Conservation (phyloP, 2,329 filamentous ascomycete genomes). For the Trichoderma simmonsii region DNA sequence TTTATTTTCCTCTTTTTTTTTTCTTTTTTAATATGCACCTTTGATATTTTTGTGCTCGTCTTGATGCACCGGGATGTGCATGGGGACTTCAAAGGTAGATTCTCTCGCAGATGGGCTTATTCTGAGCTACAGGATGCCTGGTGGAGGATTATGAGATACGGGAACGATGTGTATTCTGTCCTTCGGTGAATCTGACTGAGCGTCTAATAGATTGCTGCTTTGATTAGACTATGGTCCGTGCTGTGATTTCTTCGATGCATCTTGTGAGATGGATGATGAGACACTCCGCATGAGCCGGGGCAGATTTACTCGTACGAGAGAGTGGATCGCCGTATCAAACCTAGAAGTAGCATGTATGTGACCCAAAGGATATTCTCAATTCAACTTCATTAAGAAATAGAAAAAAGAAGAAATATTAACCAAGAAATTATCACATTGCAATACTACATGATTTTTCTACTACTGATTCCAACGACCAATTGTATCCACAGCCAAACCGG, state of each 20-base stretch:
- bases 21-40: slow-evolving; percentile 25
- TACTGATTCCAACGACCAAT: neutral
- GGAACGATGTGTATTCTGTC: slow-evolving; percentile 17
- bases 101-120: neutral
- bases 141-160: slow-evolving; percentile 10
- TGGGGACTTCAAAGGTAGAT: neutral
- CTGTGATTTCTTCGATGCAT: neutral
- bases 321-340: neutral
- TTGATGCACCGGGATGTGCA: neutral
- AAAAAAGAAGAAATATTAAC: neutral
- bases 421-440: neutral
- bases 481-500: neutral
- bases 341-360: neutral
- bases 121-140: neutral
- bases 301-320: neutral
- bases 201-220: slow-evolving; percentile 31
- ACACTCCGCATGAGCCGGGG: neutral
- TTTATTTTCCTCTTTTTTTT: slow-evolving; percentile 6
- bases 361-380: neutral
- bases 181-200: slow-evolving; percentile 17
- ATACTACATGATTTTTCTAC: neutral
- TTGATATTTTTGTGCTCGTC: slow-evolving; percentile 12
- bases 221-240: slow-evolving; percentile 13
- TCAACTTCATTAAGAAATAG: neutral
- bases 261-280: neutral